Percentiles rank a stretch among this genome's conserved stretches.
These are phyloP conservation scores for Boletus fagicola DNA, from an alignment of 768 basidiomycete species.

Conservation along the genomic window DNA sequence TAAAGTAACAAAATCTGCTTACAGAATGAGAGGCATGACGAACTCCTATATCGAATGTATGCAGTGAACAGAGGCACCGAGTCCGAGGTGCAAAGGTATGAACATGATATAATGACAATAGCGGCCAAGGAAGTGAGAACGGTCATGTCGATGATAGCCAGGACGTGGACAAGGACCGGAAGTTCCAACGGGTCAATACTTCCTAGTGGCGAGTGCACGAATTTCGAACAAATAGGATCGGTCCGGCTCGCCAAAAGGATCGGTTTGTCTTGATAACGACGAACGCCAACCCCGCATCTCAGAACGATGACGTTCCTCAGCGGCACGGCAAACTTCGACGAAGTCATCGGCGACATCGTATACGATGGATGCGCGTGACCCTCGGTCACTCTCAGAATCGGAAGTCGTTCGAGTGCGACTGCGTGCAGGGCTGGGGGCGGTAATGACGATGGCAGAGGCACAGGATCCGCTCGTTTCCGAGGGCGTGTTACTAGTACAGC, in stretches of 20 bases:
- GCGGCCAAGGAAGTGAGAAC: neutral
- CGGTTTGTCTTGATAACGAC: conserved; percentile 22
- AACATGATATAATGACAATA: conserved; percentile 16
- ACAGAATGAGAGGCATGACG: conserved; percentile 29
- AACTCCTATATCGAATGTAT: conserved; percentile 22
- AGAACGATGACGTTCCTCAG: conserved; percentile 76
- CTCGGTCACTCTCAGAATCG: conserved; percentile 70
- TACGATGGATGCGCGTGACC: conserved; percentile 76
- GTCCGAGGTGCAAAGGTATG: conserved; percentile 21
- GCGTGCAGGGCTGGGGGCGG: conserved; percentile 58
- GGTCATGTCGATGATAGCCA: conserved; percentile 1
- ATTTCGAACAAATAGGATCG: conserved; percentile 76
- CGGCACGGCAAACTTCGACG: conserved; percentile 64
- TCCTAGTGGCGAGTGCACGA: conserved; percentile 80
- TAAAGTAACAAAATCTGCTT: conserved; percentile 27
- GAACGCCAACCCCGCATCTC: conserved; percentile 83
- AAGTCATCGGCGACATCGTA: conserved; percentile 77
- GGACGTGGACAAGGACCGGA: neutral
- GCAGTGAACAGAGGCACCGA: conserved; percentile 17
- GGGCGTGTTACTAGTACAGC: conserved; percentile 27
- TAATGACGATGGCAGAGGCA: conserved; percentile 32
- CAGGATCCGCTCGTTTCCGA: conserved; percentile 28
- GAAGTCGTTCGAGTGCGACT: conserved; percentile 67
- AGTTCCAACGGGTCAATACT: conserved; percentile 49
- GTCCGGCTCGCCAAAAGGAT: conserved; percentile 43